These are phyloP conservation scores for Gloeopeniophorella convolvens DNA, from an alignment of 768 basidiomycete species.

Conservation along the genomic window DNA sequence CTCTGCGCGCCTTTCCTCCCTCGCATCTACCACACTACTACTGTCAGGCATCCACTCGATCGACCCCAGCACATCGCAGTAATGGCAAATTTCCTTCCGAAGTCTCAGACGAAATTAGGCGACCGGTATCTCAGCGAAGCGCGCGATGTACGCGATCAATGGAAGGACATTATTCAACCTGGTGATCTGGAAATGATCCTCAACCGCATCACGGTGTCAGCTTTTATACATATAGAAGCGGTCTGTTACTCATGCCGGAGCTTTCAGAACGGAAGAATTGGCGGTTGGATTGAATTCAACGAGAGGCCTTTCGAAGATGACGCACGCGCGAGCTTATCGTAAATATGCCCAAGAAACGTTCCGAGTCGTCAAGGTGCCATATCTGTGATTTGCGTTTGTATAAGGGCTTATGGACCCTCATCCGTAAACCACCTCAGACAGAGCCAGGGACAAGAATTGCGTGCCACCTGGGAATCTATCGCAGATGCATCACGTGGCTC, in stretches of 20 bases:
- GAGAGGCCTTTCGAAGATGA: constrained; percentile 1
- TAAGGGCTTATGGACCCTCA: background rate
- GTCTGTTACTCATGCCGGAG: background rate
- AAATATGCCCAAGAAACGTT: constrained; percentile 6
- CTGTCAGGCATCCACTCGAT: background rate
- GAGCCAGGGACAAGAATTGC: constrained; percentile 2
- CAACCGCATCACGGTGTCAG: constrained; percentile 2
- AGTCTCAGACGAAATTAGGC: constrained; percentile 2
- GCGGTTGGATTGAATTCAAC: constrained; percentile 6
- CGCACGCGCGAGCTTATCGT: constrained; percentile 3
- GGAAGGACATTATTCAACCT: background rate
- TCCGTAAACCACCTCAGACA: constrained; percentile 9
- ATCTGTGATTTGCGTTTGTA: background rate
- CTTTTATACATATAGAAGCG: background rate
- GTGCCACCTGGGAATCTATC: background rate
- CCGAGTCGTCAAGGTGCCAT: background rate
- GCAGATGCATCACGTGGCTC: background rate
- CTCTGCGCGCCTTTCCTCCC: background rate
- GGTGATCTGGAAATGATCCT: background rate
- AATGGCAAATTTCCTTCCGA: background rate
- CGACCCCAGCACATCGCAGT: background rate
- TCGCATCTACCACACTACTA: background rate
- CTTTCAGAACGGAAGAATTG: constrained; percentile 10
- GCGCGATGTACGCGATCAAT: constrained; percentile 5
- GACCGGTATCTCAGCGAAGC: constrained; percentile 10